These are phyloP conservation scores for Cryphonectria nitschkei DNA, from an alignment of 2,329 filamentous ascomycete species.

Conservation along the genomic window DNA sequence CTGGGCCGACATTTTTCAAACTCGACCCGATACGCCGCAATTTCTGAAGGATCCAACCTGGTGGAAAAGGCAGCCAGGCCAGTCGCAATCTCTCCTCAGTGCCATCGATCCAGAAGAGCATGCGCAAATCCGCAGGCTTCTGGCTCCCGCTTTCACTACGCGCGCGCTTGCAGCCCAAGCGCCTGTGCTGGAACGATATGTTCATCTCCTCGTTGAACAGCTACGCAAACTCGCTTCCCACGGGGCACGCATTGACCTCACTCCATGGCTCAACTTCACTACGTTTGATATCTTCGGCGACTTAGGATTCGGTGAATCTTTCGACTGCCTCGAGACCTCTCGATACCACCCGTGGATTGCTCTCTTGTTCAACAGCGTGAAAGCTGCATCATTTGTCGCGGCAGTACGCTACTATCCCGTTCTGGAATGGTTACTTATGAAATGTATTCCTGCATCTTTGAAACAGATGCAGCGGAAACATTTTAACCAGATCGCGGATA, in stretches of 20 bases:
- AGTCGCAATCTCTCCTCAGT: conserved; percentile 33
- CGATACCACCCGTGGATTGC: conserved; percentile 37
- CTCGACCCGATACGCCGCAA: conserved; percentile 18
- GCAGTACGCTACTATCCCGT: conserved; percentile 33
- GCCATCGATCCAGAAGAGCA: conserved; percentile 36
- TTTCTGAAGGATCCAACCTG: conserved; percentile 37
- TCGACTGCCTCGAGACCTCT: conserved; percentile 39
- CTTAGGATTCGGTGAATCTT: conserved; percentile 48
- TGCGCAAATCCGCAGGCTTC: conserved; percentile 31
- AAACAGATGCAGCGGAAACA: conserved; percentile 32
- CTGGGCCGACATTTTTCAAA: conserved; percentile 12
- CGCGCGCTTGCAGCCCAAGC: conserved; percentile 38
- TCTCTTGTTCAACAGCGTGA: conserved; percentile 35
- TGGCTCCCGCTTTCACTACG: conserved; percentile 34
- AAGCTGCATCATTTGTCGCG: conserved; percentile 31
- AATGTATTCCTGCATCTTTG: conserved; percentile 17
- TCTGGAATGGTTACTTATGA: conserved; percentile 15
- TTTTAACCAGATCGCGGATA: conserved; percentile 35
- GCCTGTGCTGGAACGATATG: conserved; percentile 34
- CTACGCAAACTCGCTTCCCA: conserved; percentile 27
- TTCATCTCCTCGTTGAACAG: conserved; percentile 34
- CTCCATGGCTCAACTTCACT: conserved; percentile 38
- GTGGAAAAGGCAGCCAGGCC: conserved; percentile 35
- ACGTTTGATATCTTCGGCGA: conserved; percentile 48
- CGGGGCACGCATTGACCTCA: conserved; percentile 10